A percentile compares a stretch with the other conserved stretches of the same genome.
Conservation (phyloP, 352 stramenopile species). For the Pythium pyrilobum region DNA sequence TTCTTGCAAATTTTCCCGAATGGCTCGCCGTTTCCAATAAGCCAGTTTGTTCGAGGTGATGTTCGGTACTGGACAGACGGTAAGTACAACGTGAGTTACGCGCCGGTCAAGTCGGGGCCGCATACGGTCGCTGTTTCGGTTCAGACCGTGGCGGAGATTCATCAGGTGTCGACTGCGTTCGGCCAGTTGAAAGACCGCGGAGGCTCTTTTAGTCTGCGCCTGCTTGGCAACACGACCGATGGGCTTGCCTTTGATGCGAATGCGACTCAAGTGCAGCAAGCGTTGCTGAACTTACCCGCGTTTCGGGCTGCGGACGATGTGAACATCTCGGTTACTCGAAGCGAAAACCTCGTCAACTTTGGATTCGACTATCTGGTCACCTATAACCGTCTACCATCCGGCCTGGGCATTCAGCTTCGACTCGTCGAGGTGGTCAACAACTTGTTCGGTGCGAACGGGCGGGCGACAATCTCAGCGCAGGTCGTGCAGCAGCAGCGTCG, state of each 20-base stretch:
- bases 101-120: conserved; percentile 67
- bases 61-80: conserved; percentile 66
- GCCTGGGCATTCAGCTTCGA: conserved; percentile 22
- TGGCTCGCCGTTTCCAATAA: conserved; percentile 19
- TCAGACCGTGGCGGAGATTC: conserved; percentile 69
- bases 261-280: conserved; percentile 51
- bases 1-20: conserved; percentile 51
- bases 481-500: conserved; percentile 31
- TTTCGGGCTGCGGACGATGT: conserved; percentile 13
- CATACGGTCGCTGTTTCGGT: conserved; percentile 87
- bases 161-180: conserved; percentile 82
- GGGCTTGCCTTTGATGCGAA: conserved; percentile 81
- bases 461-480: conserved; percentile 22
- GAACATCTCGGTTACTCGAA: conserved; percentile 45
- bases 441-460: conserved; percentile 51
- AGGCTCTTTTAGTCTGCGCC: conserved; percentile 77
- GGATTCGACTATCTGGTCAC: conserved; percentile 78
- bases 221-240: conserved; percentile 56
- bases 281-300: conserved; percentile 54
- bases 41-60: conserved; percentile 27
- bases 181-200: conserved; percentile 54
- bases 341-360: conserved; percentile 38
- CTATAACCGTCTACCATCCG: conserved; percentile 37
- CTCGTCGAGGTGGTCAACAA: conserved; percentile 51
- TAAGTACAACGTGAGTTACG: conserved; percentile 84